These are phyloP conservation scores for Entrophospora sp. DNA, from an alignment of 192 early-diverging fungal species.

Conservation along the genomic window DNA sequence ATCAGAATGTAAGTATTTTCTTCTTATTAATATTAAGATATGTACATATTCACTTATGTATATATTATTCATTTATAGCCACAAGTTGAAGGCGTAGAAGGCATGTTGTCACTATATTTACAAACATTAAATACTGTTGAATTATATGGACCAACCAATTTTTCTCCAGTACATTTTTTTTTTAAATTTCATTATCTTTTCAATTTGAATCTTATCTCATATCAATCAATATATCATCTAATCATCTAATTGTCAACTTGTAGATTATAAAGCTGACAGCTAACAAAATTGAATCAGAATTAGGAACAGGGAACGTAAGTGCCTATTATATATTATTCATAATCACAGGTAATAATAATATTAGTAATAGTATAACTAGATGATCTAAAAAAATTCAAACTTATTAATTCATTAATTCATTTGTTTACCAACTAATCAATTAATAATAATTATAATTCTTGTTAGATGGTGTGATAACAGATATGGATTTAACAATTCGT, in stretches of 20 bases:
- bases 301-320: not conserved
- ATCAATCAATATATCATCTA: not conserved
- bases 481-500: too few relatives aligned
- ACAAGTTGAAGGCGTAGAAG: conserved; percentile 41
- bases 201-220: not conserved
- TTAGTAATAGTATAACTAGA: too few relatives aligned
- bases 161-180: too few relatives aligned
- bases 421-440: too few relatives aligned
- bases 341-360: conserved; percentile 9
- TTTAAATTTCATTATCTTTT: conserved; percentile 41
- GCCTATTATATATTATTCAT: conserved; percentile 3
- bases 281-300: not conserved
- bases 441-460: too few relatives aligned
- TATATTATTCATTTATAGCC: too few relatives aligned
- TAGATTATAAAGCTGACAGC: conserved; percentile 11
- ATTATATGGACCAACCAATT: conserved; percentile 43
- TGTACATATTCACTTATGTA: not conserved
- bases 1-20: conserved; percentile 25
- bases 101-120: conserved; percentile 36
- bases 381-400: too few relatives aligned
- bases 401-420: too few relatives aligned
- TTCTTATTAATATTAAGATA: not conserved
- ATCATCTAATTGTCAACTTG: not conserved
- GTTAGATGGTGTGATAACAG: not conserved
- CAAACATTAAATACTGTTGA: conserved; percentile 27